Base-by-base conservation (phyloP, 2,329 filamentous ascomycete species). In the Monilinia fructigena region DNA sequence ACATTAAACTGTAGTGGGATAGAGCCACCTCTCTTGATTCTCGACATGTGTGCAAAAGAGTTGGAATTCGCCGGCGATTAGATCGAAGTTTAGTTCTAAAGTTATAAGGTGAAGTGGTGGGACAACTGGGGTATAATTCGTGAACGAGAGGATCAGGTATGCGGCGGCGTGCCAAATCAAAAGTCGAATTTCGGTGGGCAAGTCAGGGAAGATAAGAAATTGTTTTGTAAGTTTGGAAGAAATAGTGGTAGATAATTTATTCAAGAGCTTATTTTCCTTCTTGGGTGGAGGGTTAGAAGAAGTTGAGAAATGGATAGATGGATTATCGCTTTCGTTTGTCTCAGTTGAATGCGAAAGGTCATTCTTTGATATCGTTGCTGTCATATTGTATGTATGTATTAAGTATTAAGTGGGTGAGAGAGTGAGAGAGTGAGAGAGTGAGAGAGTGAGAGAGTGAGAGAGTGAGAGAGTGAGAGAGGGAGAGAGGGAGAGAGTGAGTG, bases 251-350 rank as follows among this genome's bases (percentile, higher is more conserved):
- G 55, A 52, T 60, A 65, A 18, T 52, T 45, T 50, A 12, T 23
- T 40, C 7, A 65, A 16, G 2, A 16, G 28, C 31, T n/a, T 59
- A 18, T 35, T 60, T 45, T 6, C 38, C 47, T 35, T 65, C 45
- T 20, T 54, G 4, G 31, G 48, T n/a, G 23, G 48, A 16, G 23
- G 23, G 40, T 40, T 26, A 26, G 47, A 40, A 28, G 42, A 23
- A 4, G 55, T 23, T 23, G 63, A n/a, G 4, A 50, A 26, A 31
- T 31, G 48, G 14, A 35, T 40, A 6, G 54, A 12, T 11, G 61
- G 23, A 45, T 53, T 35, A 16, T 65, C 45, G 31, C n/a, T 45
- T 79, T 74, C 92, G n/a, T 45, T 23, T 18, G 31, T 18, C 23
- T 23, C 10, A 18, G 55, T 10, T 12, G 54, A 47, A 31, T 58